Evolutionary conservation across 2,329 filamentous ascomycete genomes (phyloP), one percentile per base, ranked within the genome.

Genomic region (Talaromyces albobiverticillius): DNA sequence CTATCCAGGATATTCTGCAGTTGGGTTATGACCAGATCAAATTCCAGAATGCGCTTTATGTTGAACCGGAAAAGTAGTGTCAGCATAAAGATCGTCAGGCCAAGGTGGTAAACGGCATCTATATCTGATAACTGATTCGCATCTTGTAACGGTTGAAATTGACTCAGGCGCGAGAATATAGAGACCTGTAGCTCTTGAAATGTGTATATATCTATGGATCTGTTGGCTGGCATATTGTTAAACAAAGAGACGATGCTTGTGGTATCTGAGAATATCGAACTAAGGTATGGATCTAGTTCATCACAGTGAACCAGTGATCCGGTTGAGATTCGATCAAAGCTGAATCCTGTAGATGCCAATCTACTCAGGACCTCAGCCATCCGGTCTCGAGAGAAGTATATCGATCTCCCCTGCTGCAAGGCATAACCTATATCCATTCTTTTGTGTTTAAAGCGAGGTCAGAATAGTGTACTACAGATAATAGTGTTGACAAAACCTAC

Each of bases 21-120:
- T 11, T 36, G 46, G 18, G n/a, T 38, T 18, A 26, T 36, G 1
- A 55, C 46, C 2, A 41, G 32, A 10, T 50, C 46, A 18, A 46
- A 50, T 31, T 36, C 25, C 26, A 55, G 10, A 20, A 55, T 14
- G 25, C 53, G 41, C 6, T 22, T 25, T 16, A 36, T 11, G 31
- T 43, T 46, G 23, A 22, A 50, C 18, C 51, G 46, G 36, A 55
- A 50, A 11, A 55, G 49, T 23, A 55, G 41, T 16, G 46, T 55
- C 23, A 55, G 50, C 46, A 55, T 46, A n/a, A 55, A 55, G 1
- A 55, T 18, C n/a, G 46, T 55, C n/a, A 55, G 40, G n/a, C 40
- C 53, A 20, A 51, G 50, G 18, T 51, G 46, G 29, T 55, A 46
- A 2, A 41, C 53, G 3, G 49, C 41, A 14, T 55, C 53, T n/a